Conservation (phyloP, 2,329 filamentous ascomycete species). For the Periconia sp. region DNA sequence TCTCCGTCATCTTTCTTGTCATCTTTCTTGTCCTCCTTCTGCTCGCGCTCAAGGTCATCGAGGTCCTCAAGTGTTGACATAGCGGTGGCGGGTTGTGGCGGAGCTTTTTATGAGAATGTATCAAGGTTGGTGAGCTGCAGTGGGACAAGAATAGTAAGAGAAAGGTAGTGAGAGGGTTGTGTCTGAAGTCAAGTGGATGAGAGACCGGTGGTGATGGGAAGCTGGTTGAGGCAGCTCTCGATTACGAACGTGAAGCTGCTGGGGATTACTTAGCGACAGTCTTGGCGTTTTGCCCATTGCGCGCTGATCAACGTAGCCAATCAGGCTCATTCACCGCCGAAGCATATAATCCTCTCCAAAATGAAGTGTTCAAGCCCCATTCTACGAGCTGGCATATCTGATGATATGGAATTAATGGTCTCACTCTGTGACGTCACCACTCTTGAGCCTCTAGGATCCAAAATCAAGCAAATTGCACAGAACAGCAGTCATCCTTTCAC, state of each 20-base stretch:
- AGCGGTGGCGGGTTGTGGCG: conserved; percentile 42
- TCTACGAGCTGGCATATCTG: too few relatives aligned
- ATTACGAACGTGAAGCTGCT: conserved; percentile 40
- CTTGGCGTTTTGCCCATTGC: conserved; percentile 19
- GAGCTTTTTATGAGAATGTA: conserved; percentile 11
- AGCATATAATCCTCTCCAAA: too few relatives aligned
- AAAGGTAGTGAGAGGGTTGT: conserved; percentile 3
- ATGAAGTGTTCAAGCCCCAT: too few relatives aligned
- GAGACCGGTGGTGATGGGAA: conserved; percentile 21
- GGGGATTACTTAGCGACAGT: conserved; percentile 25
- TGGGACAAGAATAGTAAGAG: neutral
- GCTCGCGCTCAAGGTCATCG: conserved; percentile 83
- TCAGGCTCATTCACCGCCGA: neutral
- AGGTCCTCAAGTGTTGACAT: conserved; percentile 95
- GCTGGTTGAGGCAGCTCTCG: conserved; percentile 36
- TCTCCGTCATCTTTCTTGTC: conserved; percentile 60
- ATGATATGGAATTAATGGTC: too few relatives aligned
- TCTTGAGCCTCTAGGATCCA: too few relatives aligned
- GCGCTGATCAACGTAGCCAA: neutral
- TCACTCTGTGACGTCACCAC: too few relatives aligned
- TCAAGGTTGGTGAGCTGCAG: neutral
- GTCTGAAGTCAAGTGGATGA: conserved; percentile 11
- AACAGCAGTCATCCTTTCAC: too few relatives aligned
- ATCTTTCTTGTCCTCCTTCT: conserved; percentile 73
- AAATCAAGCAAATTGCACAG: too few relatives aligned